Percentiles rank a stretch among this genome's conserved stretches.
phyloP scores from a whole-genome alignment of 2,329 filamentous ascomycete genomes.

The Trichoderma sp. region DNA sequence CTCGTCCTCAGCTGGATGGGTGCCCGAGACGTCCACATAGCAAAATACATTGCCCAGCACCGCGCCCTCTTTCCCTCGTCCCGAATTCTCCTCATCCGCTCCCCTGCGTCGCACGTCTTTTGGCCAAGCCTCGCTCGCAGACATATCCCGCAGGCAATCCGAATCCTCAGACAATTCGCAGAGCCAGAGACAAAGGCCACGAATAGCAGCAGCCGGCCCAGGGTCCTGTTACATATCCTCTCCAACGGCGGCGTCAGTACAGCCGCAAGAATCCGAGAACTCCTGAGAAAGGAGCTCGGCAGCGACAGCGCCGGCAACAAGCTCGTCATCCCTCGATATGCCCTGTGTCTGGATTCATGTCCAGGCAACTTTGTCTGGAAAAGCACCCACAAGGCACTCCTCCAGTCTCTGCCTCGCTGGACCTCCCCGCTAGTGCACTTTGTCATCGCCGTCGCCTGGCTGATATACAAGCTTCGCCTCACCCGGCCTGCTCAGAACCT shows the following conservation, averaged over 20 bases:
- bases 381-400: slow-evolving; percentile 44
- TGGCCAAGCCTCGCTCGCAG: slow-evolving; percentile 36
- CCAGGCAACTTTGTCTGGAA: slow-evolving; percentile 48
- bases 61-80: slow-evolving; percentile 48
- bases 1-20: slow-evolving; percentile 55
- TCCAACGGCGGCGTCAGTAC: slow-evolving; percentile 55
- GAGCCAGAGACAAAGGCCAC: slow-evolving; percentile 26
- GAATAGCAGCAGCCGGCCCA: slow-evolving; percentile 25
- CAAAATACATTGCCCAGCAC: slow-evolving; percentile 53
- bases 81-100: slow-evolving; percentile 50
- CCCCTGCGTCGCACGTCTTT: slow-evolving; percentile 42
- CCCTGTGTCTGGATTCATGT: slow-evolving; percentile 51
- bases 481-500: slow-evolving; percentile 36
- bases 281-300: slow-evolving; percentile 31
- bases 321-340: slow-evolving; percentile 43
- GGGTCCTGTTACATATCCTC: slow-evolving; percentile 52
- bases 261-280: slow-evolving; percentile 39
- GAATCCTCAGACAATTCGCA: slow-evolving; percentile 41
- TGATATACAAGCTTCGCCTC: slow-evolving; percentile 36
- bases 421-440: slow-evolving; percentile 40
- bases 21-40: slow-evolving; percentile 51
- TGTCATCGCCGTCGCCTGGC: slow-evolving; percentile 38
- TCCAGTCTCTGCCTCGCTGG: slow-evolving; percentile 39
- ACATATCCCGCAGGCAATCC: slow-evolving; percentile 44
- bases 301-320: slow-evolving; percentile 17